A percentile compares a stretch with the other conserved stretches of the same genome.
These are phyloP conservation scores for Chaetothyriales sp. DNA, from an alignment of 2,329 filamentous ascomycete genomes.

Conservation along the genomic window DNA sequence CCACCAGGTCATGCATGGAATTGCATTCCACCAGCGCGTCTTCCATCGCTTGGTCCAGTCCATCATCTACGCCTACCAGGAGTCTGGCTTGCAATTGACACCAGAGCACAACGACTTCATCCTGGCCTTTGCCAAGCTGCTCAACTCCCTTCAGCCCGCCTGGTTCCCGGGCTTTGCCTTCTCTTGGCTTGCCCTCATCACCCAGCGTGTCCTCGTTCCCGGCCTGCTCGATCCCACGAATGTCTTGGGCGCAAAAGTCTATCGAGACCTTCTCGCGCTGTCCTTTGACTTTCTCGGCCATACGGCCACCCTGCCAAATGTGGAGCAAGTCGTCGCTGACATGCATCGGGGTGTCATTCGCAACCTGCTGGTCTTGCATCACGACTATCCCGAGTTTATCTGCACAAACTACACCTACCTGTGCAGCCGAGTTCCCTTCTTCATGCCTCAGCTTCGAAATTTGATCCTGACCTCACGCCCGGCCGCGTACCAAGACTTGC, in stretches of 20 bases:
- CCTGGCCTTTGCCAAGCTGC: slow-evolving; percentile 54
- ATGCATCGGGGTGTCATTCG: slow-evolving; percentile 75
- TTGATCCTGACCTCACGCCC: slow-evolving; percentile 72
- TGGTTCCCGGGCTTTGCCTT: slow-evolving; percentile 74
- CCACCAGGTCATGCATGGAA: slow-evolving; percentile 67
- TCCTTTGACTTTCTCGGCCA: slow-evolving; percentile 64
- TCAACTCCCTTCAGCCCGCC: slow-evolving; percentile 61
- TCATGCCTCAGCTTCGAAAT: slow-evolving; percentile 79
- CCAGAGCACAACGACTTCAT: slow-evolving; percentile 56
- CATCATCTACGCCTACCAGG: slow-evolving; percentile 61
- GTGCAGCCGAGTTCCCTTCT: slow-evolving; percentile 65
- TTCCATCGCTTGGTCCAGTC: slow-evolving; percentile 85
- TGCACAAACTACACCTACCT: slow-evolving; percentile 74
- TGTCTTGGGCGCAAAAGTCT: slow-evolving; percentile 60
- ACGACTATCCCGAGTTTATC: slow-evolving; percentile 89
- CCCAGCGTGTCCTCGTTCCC: slow-evolving; percentile 75
- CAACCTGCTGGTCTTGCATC: slow-evolving; percentile 70
- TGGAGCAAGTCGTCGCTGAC: slow-evolving; percentile 59
- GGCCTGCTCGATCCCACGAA: slow-evolving; percentile 56
- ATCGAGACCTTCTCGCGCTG: slow-evolving; percentile 58
- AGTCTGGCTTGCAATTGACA: slow-evolving; percentile 43
- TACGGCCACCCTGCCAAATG: slow-evolving; percentile 59
- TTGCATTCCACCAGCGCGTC: slow-evolving; percentile 72
- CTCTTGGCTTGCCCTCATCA: slow-evolving; percentile 68
- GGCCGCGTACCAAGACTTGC: slow-evolving; percentile 54